Evolutionary conservation across 2,329 filamentous ascomycete genomes (phyloP).

Genomic region (Cladophialophora yegresii): DNA sequence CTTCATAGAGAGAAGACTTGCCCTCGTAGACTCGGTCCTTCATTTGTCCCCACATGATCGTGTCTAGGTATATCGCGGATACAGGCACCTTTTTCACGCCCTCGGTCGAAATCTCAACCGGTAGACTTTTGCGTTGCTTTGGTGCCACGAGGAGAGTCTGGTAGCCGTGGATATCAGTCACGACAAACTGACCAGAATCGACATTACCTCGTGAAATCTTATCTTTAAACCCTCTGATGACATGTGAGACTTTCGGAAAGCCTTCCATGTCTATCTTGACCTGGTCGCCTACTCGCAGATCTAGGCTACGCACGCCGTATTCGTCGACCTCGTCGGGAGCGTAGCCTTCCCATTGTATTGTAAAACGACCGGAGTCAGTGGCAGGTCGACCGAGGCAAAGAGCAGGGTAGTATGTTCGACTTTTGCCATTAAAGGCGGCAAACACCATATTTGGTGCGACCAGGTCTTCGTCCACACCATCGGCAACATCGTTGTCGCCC

Average conservation of each 20-base stretch:
- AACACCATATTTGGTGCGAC: constrained; percentile 57
- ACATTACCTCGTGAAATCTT: constrained; percentile 39
- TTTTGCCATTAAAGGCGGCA: constrained; percentile 59
- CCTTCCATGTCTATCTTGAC: constrained; percentile 51
- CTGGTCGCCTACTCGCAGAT: constrained; percentile 49
- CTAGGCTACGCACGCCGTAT: constrained; percentile 48
- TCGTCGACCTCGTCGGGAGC: constrained; percentile 45
- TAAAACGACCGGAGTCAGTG: constrained; percentile 47
- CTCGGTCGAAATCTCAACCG: constrained; percentile 39
- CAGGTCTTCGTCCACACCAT: neutral
- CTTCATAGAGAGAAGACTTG: constrained; percentile 34
- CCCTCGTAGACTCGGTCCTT: constrained; percentile 45
- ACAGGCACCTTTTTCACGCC: constrained; percentile 48
- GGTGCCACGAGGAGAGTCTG: constrained; percentile 46
- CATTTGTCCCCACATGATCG: constrained; percentile 50
- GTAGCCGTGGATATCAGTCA: constrained; percentile 50
- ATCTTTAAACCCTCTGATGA: constrained; percentile 47
- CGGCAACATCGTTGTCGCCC: neutral
- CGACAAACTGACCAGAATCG: constrained; percentile 11
- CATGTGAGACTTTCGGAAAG: constrained; percentile 48
- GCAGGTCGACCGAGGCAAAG: constrained; percentile 56
- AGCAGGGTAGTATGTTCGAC: constrained; percentile 60
- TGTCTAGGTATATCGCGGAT: constrained; percentile 51
- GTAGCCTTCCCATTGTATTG: constrained; percentile 51
- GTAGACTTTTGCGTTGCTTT: constrained; percentile 49